phyloP scores from a whole-genome alignment of 139 green algal genomes.

The Chlamydomonas sp. region DNA sequence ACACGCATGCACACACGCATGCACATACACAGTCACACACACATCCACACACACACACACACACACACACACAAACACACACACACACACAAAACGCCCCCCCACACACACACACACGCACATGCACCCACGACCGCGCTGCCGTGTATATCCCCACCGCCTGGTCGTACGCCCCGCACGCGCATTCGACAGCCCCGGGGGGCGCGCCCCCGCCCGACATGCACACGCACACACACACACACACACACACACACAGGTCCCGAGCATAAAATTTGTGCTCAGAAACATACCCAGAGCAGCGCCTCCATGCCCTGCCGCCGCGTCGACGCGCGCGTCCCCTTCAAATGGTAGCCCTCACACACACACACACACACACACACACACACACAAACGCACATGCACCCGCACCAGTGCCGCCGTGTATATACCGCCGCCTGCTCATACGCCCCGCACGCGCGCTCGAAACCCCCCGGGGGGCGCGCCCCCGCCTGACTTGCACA shows the following conservation, averaged over 20 bases:
- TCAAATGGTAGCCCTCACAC: too few relatives aligned
- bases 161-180: slow-evolving; percentile 44
- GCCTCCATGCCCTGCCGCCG: background rate
- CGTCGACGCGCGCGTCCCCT: too few relatives aligned
- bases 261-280: background rate
- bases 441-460: slow-evolving; percentile 35
- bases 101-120: too few relatives aligned
- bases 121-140: background rate
- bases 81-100: too few relatives aligned
- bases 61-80: too few relatives aligned
- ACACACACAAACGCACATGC: background rate
- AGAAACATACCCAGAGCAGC: background rate
- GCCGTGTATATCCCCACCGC: slow-evolving; percentile 17
- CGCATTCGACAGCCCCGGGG: too few relatives aligned
- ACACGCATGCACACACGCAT: background rate
- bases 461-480: too few relatives aligned
- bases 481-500: background rate
- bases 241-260: background rate
- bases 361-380: too few relatives aligned
- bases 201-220: background rate
- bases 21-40: background rate
- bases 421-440: slow-evolving; percentile 34
- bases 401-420: background rate
- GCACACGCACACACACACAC: background rate
- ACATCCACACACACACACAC: background rate